Base-by-base conservation (phyloP, 495 filamentous ascomycete genomes). In the Cercophora scortea region DNA sequence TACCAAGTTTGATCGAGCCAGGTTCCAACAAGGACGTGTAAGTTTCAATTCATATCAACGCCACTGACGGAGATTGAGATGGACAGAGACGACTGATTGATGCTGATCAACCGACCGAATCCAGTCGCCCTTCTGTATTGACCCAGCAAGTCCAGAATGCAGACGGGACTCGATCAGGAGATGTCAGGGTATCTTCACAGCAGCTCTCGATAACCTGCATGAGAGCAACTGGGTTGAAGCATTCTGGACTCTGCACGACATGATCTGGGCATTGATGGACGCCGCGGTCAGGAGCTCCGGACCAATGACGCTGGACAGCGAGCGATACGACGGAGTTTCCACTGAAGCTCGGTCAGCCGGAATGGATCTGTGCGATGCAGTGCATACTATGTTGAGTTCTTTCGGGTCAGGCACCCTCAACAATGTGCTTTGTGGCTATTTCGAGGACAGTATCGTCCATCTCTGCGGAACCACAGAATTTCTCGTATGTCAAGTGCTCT, bases 161-260 rank as follows among this genome's bases (percentile, higher is more conserved):
- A 44, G 51, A 36, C 17, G 9, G 10, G 18, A 45, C n/a, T 40
- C 51, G 2, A 15, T 47, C 43, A 6, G 19, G 7, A 38, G 32
- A 32, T 53, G 42, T 34, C 32, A 47, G 19, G 15, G 33, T 7
- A 13, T n/a, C 15, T 25, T 53, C 15, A 12, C 38, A 16, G 17
- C 51, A 1, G 17, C 43, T 41, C 42, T 53, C 42, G 33, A 10
- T 0, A 41, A 25, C 9, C 11, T 53, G 18, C 13, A 32, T 0
- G 43, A 46, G 35, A 41, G 16, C 32, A 39, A 46, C 35, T 47
- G 32, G 51, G 16, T 53, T 10, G 42, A 47, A 13, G 43, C 35
- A 12, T 47, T 38, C 35, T 53, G 51, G 51, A 47, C 44, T 16
- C 35, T 53, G 32, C 35, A 53, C 19, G 51, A 53, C 19, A n/a